phyloP scores from a whole-genome alignment of 306 rosid genomes.

The Gastrolobium bilobum region DNA sequence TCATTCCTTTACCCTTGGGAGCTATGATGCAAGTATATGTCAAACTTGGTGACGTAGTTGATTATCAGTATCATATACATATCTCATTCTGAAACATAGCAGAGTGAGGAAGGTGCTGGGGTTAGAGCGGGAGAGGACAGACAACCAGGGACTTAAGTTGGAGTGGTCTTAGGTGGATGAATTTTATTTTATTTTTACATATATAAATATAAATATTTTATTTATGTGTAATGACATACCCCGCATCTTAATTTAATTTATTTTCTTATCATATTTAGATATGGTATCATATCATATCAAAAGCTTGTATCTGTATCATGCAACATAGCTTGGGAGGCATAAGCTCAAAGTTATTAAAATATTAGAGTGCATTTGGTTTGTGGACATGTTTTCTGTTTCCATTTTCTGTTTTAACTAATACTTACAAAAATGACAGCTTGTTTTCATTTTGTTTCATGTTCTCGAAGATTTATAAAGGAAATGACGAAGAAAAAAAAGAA shows the following conservation, averaged over 20 bases:
- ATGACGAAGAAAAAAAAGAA: no score
- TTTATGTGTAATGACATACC: neutral
- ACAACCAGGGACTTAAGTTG: constrained; percentile 1
- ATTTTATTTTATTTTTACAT: neutral
- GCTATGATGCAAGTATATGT: neutral
- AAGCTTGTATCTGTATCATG: neutral
- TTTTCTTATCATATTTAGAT: neutral
- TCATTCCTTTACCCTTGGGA: no score
- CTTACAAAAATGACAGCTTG: no score
- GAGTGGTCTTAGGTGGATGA: neutral
- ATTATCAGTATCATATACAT: neutral
- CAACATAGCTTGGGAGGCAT: constrained; percentile 11
- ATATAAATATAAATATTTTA: neutral
- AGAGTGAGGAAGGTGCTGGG: neutral
- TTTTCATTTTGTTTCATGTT: no score
- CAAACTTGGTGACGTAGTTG: neutral
- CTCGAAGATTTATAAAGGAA: no score
- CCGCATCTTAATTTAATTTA: neutral
- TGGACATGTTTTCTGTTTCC: no score
- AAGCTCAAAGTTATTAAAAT: constrained; percentile 5
- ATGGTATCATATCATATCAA: neutral
- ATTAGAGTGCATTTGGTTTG: no score
- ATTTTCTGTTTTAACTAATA: no score
- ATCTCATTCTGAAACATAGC: neutral
- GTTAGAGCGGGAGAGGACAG: neutral